Conservation (phyloP, 352 stramenopile genomes). For the Pythium monospermum region DNA sequence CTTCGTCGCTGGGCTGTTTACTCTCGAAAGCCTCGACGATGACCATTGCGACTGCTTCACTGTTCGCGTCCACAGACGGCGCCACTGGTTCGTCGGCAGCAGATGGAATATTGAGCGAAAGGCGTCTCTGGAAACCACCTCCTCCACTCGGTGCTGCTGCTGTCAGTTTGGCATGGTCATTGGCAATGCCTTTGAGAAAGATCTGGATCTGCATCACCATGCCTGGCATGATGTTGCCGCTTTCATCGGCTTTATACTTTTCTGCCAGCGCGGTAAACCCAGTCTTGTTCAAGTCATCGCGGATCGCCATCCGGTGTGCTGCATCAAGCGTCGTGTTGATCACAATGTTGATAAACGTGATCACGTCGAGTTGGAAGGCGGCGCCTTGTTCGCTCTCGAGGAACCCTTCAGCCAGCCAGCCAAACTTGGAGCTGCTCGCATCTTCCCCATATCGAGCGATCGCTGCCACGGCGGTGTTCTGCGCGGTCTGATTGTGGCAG, state of each 20-base stretch:
- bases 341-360: constrained; percentile 48
- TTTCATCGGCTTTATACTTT: constrained; percentile 8
- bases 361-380: constrained; percentile 22
- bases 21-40: too few species aligned
- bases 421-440: not conserved
- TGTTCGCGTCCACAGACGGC: not conserved
- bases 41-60: not conserved
- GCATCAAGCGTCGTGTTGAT: constrained; percentile 27
- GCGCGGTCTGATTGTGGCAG: constrained; percentile 22
- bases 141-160: not conserved
- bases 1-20: too few species aligned
- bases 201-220: constrained; percentile 23
- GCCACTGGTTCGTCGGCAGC: not conserved
- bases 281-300: constrained; percentile 32
- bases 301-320: constrained; percentile 29
- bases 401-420: constrained; percentile 25
- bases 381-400: constrained; percentile 21
- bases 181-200: constrained; percentile 17
- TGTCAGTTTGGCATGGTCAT: constrained; percentile 6
- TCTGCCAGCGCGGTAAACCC: constrained; percentile 34
- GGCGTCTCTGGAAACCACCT: constrained; percentile 7
- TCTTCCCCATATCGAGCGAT: constrained; percentile 19
- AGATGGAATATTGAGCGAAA: constrained; percentile 10
- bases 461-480: constrained; percentile 25
- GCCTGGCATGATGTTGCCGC: constrained; percentile 1